A percentile compares a stretch with the other conserved stretches of the same genome.
Evolutionary conservation across 371 early-diverging fungal species (phyloP).

Genomic region (Mucor racemosus): DNA sequence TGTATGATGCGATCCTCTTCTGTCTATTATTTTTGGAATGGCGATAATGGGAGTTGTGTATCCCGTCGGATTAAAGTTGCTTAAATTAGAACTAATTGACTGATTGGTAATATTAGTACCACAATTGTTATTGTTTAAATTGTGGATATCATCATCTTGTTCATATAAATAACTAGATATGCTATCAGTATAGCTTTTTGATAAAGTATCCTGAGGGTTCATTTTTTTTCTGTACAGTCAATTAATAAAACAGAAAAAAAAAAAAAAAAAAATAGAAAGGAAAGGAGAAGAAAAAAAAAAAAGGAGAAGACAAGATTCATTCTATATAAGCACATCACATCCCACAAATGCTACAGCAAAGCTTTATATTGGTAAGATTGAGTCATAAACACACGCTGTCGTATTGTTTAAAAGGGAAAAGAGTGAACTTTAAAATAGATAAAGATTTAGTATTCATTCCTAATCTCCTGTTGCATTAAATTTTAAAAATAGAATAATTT

Average conservation of each 20-base stretch:
- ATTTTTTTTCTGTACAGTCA: background rate
- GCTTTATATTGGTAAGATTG: background rate
- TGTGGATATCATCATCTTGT: background rate
- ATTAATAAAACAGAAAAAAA: constrained; percentile 7
- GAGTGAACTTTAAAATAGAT: background rate
- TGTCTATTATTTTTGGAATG: background rate
- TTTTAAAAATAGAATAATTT: constrained; percentile 5
- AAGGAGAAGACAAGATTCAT: background rate
- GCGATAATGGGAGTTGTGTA: background rate
- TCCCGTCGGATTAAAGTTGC: background rate
- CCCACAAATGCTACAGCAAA: background rate
- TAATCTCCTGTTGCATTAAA: background rate
- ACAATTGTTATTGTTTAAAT: background rate
- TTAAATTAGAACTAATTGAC: constrained; percentile 12
- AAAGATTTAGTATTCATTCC: background rate
- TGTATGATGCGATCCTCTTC: background rate
- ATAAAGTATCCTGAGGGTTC: constrained; percentile 24
- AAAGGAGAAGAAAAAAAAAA: background rate
- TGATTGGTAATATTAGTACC: background rate
- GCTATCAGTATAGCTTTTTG: constrained; percentile 43
- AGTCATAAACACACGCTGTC: background rate
- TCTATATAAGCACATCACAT: background rate
- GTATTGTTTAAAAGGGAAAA: background rate
- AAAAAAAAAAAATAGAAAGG: background rate
- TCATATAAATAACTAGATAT: constrained; percentile 25